phyloP scores from a whole-genome alignment of 164 flowering plant genomes.

The Annona squamosa region DNA sequence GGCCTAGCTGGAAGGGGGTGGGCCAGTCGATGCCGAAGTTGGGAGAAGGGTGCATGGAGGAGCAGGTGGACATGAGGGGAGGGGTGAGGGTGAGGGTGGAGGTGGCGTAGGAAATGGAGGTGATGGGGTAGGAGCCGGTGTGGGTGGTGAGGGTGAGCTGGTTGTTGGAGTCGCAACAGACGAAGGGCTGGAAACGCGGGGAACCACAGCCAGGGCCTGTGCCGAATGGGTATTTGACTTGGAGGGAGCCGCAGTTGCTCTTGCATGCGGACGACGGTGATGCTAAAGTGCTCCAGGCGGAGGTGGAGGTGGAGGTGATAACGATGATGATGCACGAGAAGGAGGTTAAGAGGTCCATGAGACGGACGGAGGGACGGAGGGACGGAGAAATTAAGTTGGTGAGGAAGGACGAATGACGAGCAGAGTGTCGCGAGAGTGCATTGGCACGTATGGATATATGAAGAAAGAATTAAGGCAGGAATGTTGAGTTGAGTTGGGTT shows the following conservation, averaged over 20 bases:
- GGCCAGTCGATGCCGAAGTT: slow-evolving; percentile 53
- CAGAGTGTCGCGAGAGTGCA: no score
- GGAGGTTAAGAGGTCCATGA: background rate
- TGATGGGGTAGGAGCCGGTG: slow-evolving; percentile 45
- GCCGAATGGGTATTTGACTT: slow-evolving; percentile 41
- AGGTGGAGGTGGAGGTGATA: background rate
- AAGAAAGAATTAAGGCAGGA: no score
- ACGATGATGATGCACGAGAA: background rate
- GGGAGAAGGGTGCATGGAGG: slow-evolving; percentile 36
- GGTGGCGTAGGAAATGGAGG: slow-evolving; percentile 35
- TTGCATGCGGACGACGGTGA: slow-evolving; percentile 12
- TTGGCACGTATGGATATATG: no score
- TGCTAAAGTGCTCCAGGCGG: background rate
- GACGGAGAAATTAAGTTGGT: background rate
- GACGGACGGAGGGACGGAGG: background rate
- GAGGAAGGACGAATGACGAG: no score
- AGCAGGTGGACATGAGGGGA: slow-evolving; percentile 44
- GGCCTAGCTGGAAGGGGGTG: slow-evolving; percentile 42
- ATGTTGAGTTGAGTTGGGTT: no score
- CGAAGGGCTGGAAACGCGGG: slow-evolving; percentile 39
- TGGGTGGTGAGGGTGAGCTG: slow-evolving; percentile 46
- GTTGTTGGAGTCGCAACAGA: slow-evolving; percentile 27
- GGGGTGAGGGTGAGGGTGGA: slow-evolving; percentile 38
- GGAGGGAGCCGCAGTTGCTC: slow-evolving; percentile 34
- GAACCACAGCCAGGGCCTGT: slow-evolving; percentile 47